Evolutionary conservation across 495 filamentous ascomycete genomes (phyloP), one percentile per base, ranked within the genome.

Genomic region (Xylaria scruposa): DNA sequence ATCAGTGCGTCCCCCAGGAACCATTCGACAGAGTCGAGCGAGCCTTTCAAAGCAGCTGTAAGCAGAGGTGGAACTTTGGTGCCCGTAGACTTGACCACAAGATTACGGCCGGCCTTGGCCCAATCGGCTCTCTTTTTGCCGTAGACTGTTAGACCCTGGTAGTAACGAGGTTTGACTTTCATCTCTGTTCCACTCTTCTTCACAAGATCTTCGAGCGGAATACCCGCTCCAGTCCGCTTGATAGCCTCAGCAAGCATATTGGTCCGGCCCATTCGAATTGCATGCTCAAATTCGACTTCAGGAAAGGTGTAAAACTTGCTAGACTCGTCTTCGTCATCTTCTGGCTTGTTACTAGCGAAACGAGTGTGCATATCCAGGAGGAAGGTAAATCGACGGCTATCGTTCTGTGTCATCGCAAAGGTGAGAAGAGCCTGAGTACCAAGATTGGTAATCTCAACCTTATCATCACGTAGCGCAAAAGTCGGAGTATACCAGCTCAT

Each of bases 101-200:
- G 73, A 12, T 82, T 83, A 7, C 87, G 82, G 19, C 86, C 86
- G n/a, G 85, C 85, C 21, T 79, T 80, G 0, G 90, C 90, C 91
- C 91, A 86, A 61, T 85, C 84, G 21, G 84, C 82, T 62, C 90
- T 86, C 84, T 93, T 94, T 78, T 88, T 88, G 2, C 92, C 92
- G 73, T 90, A 89, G 12, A 94, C 88, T 10, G 85, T 91, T 59
- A 94, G 77, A 0, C 92, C 92, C 73, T 90, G 91, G 73, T 94
- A 94, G 76, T 88, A 92, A 17, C 82, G 83, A 3, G 90, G 88
- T 76, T 91, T 90, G 68, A 88, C 85, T 61, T 84, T 79, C 58
- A 88, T 72, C 74, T 88, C 84, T 3, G 89, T 76, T 0, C 91
- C 91, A 36, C 83, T 88, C 10, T 86, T 82, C 67, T 88, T 83